Base-by-base conservation (phyloP, 2,329 filamentous ascomycete genomes). In the Epichloe hybrida region DNA sequence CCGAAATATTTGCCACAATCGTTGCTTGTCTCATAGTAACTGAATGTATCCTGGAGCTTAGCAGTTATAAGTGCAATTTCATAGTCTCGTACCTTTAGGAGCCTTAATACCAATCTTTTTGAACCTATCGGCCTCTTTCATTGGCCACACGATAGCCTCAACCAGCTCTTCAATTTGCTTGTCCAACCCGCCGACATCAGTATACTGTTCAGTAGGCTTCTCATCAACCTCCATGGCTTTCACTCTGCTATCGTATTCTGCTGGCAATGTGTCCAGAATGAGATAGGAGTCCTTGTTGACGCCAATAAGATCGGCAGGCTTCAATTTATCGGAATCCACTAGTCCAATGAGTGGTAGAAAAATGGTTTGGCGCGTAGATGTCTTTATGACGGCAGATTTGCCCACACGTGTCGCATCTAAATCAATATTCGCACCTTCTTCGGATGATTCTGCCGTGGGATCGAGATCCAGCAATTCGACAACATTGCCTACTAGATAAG, bases 21-120 rank as follows among this genome's bases (percentile, higher is more conserved):
- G 12, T 9, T 13, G 12, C 38, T 15, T 8, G 31, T 11, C 27
- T 12, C 34, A 20, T 23, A 17, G 39, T 9, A 7, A 48, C 17
- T 17, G 27, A 23, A 38, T 37, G 13, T 13, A 39, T 13, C 36
- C 45, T 27, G 20, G 11, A 31, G n/a, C 3, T 8, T 15, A 13
- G 34, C n/a, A 35, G 9, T 20, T 35, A 15, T 13, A 21, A 17
- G 17, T 8, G 13, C 20, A 48, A 2, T 4, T 11, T 13, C 13
- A n/a, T 34, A 13, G 91, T 48, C 46, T 43, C 39, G 55, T 80
- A 96, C 93, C 93, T 73, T 98, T 98, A 13, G 93, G 93, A 40
- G 93, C 91, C 74, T 98, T 98, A 76, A 98, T 98, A 59, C 93
- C 93, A 63, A 98, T 96, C 79, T 96, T 97, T 97, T 96, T 97